Evolutionary conservation across 2,329 filamentous ascomycete species (phyloP), one percentile per base, ranked within the genome.

Genomic region (Westerdykella sp.): DNA sequence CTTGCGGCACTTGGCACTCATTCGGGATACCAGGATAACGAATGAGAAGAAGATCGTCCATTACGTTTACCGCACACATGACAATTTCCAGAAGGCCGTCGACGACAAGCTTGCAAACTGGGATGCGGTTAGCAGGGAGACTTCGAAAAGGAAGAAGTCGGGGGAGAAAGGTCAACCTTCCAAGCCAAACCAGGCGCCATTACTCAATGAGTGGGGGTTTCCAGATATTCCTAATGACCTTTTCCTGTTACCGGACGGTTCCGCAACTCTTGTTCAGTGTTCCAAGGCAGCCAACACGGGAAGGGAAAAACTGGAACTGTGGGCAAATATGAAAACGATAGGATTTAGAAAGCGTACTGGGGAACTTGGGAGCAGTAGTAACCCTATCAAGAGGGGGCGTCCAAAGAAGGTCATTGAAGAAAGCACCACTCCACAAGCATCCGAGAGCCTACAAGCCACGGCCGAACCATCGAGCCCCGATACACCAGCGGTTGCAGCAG

Each of bases 41-140:
- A 64, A 68, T 11, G 75, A 74, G 14, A 65, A 60, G 44, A 65
- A 60, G 28, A 62, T 55, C 21, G 45, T 66, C 34, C 73, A 76
- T 46, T 82, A 77, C 57, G 58, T 76, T 7, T 79, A 81, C 49
- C 77, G 78, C 40, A 74, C 77, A 0, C 68, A 71, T 34, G 59
- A 56, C 1, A 73, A 77, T 42, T 81, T 80, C 41, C 62, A 73
- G 14, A 69, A 73, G 44, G 69, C 77, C 9, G 78, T 79, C 3
- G 70, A 75, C 14, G 56, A 61, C 22, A 74, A 75, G 2, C 62
- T 71, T 18, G 68, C 72, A 5, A 62, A 65, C 6, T 81, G 78
- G 78, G 75, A 75, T 44, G 75, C 73, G n/a, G 73, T 79, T 5
- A 53, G 41, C 49, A 61, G 40, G 61, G 63, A 54, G 52, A 60